Percentiles rank a stretch among this genome's conserved stretches.
phyloP scores from a whole-genome alignment of 306 rosid species.

The Acacia acuminata region DNA sequence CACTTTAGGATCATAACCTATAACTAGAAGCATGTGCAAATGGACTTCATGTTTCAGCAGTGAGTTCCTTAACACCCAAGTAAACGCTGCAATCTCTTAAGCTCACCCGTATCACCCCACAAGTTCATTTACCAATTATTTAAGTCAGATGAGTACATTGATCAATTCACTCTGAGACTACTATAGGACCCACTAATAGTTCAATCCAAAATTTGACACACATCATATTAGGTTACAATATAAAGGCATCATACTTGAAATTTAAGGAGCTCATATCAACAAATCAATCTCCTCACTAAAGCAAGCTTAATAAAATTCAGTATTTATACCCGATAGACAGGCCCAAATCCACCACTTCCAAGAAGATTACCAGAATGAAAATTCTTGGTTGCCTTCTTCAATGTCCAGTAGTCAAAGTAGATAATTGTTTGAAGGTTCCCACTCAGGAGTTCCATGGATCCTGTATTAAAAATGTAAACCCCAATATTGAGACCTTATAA shows the following conservation, averaged over 20 bases:
- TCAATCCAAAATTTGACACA: background rate
- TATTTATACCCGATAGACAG: slow-evolving; percentile 78
- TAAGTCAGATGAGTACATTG: background rate
- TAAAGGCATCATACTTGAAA: background rate
- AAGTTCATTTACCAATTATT: background rate
- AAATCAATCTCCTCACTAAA: slow-evolving; percentile 2
- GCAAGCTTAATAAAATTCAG: slow-evolving; percentile 25
- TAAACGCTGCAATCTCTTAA: background rate
- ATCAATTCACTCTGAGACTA: background rate
- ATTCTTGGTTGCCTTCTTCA: slow-evolving; percentile 78
- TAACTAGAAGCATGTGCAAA: slow-evolving; percentile 25
- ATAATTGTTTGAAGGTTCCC: slow-evolving; percentile 65
- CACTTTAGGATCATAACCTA: slow-evolving; percentile 18
- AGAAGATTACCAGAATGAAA: slow-evolving; percentile 68
- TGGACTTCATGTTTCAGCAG: slow-evolving; percentile 12
- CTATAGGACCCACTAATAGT: background rate
- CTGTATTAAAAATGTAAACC: slow-evolving; percentile 38
- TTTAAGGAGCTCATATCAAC: background rate
- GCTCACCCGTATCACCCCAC: background rate
- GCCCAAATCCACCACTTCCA: slow-evolving; percentile 97
- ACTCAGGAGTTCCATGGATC: slow-evolving; percentile 52
- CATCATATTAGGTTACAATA: background rate
- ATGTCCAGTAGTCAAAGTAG: slow-evolving; percentile 57
- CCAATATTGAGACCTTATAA: slow-evolving; percentile 5
- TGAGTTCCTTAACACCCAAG: background rate